Evolutionary conservation across 2,329 filamentous ascomycete genomes (phyloP).

Genomic region (Aspergillus aculeatinus): DNA sequence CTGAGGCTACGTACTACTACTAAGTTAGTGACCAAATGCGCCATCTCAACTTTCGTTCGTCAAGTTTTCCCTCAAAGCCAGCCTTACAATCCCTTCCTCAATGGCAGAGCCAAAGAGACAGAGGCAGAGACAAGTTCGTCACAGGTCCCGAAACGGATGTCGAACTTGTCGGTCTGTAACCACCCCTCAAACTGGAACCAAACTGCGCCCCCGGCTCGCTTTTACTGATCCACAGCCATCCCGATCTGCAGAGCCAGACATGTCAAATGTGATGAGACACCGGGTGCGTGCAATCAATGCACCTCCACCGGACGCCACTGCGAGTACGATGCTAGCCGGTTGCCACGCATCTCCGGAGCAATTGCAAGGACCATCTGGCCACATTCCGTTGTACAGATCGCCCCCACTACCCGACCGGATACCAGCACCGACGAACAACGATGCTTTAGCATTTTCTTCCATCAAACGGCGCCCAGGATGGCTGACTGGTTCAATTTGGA

Average conservation of each 20-base stretch:
- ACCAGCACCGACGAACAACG: neutral
- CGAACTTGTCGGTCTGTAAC: slow-evolving; percentile 4
- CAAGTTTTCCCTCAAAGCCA: neutral
- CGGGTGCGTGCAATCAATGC: neutral
- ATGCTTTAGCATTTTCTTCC: neutral
- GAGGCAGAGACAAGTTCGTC: neutral
- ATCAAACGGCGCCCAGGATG: neutral
- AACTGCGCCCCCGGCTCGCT: no score
- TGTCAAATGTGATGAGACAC: slow-evolving; percentile 5
- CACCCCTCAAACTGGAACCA: neutral
- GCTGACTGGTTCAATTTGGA: slow-evolving; percentile 8
- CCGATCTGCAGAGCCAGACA: neutral
- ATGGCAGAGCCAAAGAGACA: neutral
- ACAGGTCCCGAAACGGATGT: neutral
- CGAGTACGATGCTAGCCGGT: neutral
- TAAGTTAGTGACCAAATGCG: neutral
- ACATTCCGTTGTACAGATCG: neutral
- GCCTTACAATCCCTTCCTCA: neutral
- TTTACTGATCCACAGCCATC: neutral
- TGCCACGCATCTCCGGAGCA: neutral
- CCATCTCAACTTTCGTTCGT: neutral
- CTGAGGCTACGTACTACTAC: no score
- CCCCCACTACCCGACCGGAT: neutral
- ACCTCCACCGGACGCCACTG: slow-evolving; percentile 1
- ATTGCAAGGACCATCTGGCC: neutral